These are phyloP conservation scores for Hericium alpestre DNA, from an alignment of 768 basidiomycete genomes.

Conservation along the genomic window DNA sequence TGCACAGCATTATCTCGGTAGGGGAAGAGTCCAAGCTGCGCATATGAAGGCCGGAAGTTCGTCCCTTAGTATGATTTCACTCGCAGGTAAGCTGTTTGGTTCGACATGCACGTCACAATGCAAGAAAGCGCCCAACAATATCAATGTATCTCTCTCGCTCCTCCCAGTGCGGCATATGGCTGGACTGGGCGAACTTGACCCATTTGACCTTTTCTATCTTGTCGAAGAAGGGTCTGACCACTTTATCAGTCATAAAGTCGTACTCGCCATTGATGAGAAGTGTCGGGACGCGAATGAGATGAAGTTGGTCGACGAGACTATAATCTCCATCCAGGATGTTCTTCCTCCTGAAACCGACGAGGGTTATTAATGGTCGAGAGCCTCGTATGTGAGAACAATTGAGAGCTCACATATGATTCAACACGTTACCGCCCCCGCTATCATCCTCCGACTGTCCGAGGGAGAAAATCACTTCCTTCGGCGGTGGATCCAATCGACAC, in stretches of 20 bases:
- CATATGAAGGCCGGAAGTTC: too few species aligned
- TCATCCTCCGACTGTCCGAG: not conserved
- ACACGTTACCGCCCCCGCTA: not conserved
- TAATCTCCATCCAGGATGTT: constrained; percentile 9
- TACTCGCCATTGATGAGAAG: constrained; percentile 26
- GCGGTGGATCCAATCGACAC: constrained; percentile 4
- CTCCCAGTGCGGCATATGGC: constrained; percentile 23
- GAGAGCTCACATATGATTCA: too few species aligned
- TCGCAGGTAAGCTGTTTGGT: too few species aligned
- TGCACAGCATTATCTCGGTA: too few species aligned
- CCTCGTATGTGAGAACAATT: too few species aligned
- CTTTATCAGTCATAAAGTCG: constrained; percentile 29
- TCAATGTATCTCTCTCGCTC: constrained; percentile 22
- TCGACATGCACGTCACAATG: not conserved
- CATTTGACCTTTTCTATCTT: constrained; percentile 22
- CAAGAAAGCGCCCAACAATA: constrained; percentile 20
- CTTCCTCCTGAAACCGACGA: not conserved
- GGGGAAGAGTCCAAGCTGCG: too few species aligned
- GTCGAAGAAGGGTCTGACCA: constrained; percentile 23
- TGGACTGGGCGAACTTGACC: constrained; percentile 21
- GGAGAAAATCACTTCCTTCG: not conserved
- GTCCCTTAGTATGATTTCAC: too few species aligned
- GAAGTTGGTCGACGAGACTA: constrained; percentile 17
- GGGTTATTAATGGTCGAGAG: too few species aligned
- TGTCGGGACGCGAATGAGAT: constrained; percentile 19